phyloP scores from a whole-genome alignment of 1,284 basidiomycete species.

The Trametes pubescens region DNA sequence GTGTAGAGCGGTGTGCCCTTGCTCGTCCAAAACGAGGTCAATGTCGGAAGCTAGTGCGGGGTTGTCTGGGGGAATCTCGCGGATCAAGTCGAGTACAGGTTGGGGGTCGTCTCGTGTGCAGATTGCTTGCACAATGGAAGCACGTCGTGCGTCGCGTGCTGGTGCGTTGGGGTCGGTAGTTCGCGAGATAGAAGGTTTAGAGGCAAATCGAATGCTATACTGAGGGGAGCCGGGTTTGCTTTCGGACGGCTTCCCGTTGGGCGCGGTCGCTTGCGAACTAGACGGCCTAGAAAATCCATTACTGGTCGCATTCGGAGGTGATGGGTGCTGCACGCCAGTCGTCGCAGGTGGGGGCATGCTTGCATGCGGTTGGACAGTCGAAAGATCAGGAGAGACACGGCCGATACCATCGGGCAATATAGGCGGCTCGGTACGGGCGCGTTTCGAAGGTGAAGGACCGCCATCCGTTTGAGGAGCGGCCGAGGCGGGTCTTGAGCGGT shows the following conservation, averaged over 20 bases:
- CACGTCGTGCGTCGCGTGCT: constrained; percentile 67
- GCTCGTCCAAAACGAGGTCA: constrained; percentile 90
- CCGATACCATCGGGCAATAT: constrained; percentile 30
- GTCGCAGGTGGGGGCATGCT: constrained; percentile 32
- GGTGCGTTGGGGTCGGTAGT: constrained; percentile 63
- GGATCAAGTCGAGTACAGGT: constrained; percentile 68
- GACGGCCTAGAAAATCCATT: constrained; percentile 36
- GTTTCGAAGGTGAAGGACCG: constrained; percentile 70
- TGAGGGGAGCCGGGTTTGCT: constrained; percentile 30
- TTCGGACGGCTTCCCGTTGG: constrained; percentile 37
- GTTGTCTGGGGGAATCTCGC: constrained; percentile 64
- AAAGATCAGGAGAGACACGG: constrained; percentile 25
- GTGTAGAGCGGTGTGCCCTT: constrained; percentile 95
- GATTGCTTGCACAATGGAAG: constrained; percentile 68
- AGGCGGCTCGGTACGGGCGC: constrained; percentile 64
- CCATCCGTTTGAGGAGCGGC: constrained; percentile 53
- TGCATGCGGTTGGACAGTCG: constrained; percentile 24
- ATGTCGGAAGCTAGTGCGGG: constrained; percentile 57
- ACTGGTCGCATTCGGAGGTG: constrained; percentile 10
- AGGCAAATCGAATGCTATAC: constrained; percentile 67
- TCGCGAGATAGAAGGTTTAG: constrained; percentile 69
- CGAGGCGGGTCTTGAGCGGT: constrained; percentile 59
- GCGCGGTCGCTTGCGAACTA: constrained; percentile 28
- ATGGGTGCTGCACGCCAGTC: constrained; percentile 20
- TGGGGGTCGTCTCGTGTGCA: constrained; percentile 73